Evolutionary conservation across 2,329 filamentous ascomycete species (phyloP), one percentile per base, ranked within the genome.

Genomic region (Stagonosporopsis vannaccii): DNA sequence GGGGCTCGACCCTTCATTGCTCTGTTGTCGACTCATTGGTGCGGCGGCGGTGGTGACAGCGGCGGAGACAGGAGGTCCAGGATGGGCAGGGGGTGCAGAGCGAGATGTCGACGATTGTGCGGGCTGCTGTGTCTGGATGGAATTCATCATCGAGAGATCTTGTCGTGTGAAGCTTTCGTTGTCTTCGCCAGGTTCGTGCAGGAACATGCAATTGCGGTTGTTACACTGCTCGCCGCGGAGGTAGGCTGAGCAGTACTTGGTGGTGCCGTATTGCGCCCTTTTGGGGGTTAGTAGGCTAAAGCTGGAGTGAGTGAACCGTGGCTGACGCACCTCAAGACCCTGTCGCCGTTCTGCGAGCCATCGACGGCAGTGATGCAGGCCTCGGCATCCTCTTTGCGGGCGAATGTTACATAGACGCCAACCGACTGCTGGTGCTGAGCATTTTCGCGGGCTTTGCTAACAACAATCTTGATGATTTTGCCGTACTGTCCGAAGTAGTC

Each of bases 401-500:
- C 90, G 74, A 97, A 99, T 0, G 95, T 99, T n/a, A 99, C 95
- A 72, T 99, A 99, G 46, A 99, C 94, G 42, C 95, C 95, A 5
- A 99, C 89, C 0, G 93, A 96, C 68, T 95, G 90, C 64, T 92
- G 90, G 51, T 83, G 81, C 52, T 84, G 81, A 30, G 83, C 81
- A 41, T 83, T 82, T 60, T 94, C 91, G 76, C 96, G 97, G 36
- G 92, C 87, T 76, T 97, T 97, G 82, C 93, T 98, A 64, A 99
- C 96, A 51, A 97, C 96, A 53, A 99, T 98, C 77, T 99, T 99
- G 73, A 97, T 90, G 66, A 99, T 99, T 72, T 94, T 95, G 67
- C 95, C 95, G 74, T 99, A 99, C 76, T 99, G 95, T 6, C 95
- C 95, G 70, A 99, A 99, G 74, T 97, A 99, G 70, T 97, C 90